These are phyloP conservation scores for Wallacemonas sp. DNA, from an alignment of 208 protist species.

Conservation along the genomic window DNA sequence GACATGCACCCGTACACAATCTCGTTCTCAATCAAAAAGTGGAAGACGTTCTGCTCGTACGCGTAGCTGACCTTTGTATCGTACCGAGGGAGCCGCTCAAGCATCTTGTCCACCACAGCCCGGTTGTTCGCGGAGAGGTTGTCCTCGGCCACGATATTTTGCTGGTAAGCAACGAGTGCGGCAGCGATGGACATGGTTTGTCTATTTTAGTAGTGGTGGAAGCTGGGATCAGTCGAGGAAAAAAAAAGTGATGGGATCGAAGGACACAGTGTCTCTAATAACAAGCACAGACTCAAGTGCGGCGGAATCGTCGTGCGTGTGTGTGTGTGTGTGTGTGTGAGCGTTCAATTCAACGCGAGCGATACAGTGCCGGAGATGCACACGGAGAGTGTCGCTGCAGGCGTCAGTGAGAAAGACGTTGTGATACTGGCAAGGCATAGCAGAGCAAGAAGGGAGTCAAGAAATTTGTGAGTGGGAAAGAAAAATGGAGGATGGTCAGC, in stretches of 20 bases:
- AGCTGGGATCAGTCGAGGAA: neutral
- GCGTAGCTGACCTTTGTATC: conserved; percentile 83
- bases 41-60: conserved; percentile 67
- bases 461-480: no score
- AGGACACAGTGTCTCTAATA: no score
- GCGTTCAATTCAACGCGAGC: no score
- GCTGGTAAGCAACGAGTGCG: conserved; percentile 57
- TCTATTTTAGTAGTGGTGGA: neutral
- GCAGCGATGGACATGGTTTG: conserved; percentile 54
- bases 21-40: conserved; percentile 87
- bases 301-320: no score
- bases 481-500: no score
- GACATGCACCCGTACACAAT: conserved; percentile 80
- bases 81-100: conserved; percentile 67
- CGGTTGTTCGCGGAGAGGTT: conserved; percentile 39
- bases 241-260: neutral
- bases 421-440: no score
- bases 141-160: conserved; percentile 51
- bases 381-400: no score
- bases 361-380: no score
- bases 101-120: conserved; percentile 57
- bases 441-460: no score
- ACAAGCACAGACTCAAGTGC: no score
- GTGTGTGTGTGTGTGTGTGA: no score
- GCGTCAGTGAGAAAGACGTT: no score